These are phyloP conservation scores for Nothophoma quercina DNA, from an alignment of 2,329 filamentous ascomycete species.

Conservation along the genomic window DNA sequence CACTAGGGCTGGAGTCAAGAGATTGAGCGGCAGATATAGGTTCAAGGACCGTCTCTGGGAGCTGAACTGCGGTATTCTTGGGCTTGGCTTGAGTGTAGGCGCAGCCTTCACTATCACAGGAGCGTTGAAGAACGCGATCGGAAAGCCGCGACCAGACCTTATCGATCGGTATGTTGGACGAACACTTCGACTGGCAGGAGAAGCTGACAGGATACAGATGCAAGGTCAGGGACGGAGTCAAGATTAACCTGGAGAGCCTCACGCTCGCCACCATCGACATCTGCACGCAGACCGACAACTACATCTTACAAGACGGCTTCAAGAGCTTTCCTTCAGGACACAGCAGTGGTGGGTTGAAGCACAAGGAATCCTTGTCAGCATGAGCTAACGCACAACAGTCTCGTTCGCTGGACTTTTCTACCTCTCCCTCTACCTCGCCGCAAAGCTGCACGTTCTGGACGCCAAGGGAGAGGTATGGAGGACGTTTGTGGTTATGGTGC, in stretches of 20 bases:
- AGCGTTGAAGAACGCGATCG: slow-evolving; percentile 65
- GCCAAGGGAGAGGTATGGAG: slow-evolving; percentile 69
- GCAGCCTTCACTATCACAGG: slow-evolving; percentile 66
- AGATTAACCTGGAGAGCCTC: slow-evolving; percentile 7
- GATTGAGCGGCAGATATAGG: slow-evolving; percentile 56
- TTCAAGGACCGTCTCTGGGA: slow-evolving; percentile 68
- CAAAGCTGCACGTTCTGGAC: slow-evolving; percentile 66
- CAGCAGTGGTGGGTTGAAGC: slow-evolving; percentile 56
- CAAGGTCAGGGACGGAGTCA: slow-evolving; percentile 17
- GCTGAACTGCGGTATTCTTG: slow-evolving; percentile 66
- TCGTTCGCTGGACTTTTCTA: slow-evolving; percentile 67
- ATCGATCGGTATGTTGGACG: slow-evolving; percentile 57
- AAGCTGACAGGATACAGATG: slow-evolving; percentile 31
- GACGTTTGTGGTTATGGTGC: slow-evolving; percentile 61
- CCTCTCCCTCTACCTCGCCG: slow-evolving; percentile 66
- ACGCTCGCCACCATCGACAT: slow-evolving; percentile 47
- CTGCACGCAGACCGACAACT: slow-evolving; percentile 59
- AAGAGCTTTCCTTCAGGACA: slow-evolving; percentile 67
- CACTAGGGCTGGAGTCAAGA: slow-evolving; percentile 38
- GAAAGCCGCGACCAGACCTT: slow-evolving; percentile 67
- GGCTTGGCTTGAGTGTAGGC: slow-evolving; percentile 62
- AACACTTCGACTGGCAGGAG: not conserved
- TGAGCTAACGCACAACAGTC: slow-evolving; percentile 48
- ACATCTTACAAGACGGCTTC: slow-evolving; percentile 65
- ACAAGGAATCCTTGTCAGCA: too few relatives aligned